phyloP scores from a whole-genome alignment of 2,329 filamentous ascomycete species.

The Phialocephala sp. region DNA sequence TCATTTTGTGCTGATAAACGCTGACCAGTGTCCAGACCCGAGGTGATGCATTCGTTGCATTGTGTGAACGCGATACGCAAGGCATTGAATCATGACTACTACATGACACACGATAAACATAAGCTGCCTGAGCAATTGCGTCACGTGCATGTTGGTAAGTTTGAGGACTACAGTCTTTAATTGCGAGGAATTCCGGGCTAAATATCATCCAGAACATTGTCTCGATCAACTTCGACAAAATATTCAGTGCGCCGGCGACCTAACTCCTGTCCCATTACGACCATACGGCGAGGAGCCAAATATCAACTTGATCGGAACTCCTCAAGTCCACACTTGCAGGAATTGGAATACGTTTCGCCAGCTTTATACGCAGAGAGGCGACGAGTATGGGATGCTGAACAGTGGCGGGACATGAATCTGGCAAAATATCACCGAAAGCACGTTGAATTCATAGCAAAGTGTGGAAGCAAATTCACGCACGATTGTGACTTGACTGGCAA shows the following conservation, averaged over 20 bases:
- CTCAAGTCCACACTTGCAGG: slow-evolving; percentile 30
- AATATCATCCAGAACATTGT: slow-evolving; percentile 27
- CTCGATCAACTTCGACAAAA: slow-evolving; percentile 32
- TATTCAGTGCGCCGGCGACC: slow-evolving; percentile 30
- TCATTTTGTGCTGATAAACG: slow-evolving; percentile 8
- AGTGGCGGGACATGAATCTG: slow-evolving; percentile 14
- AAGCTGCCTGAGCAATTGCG: slow-evolving; percentile 20
- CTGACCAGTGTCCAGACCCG: slow-evolving; percentile 16
- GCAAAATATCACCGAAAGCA: neutral
- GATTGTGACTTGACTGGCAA: neutral
- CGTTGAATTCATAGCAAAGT: neutral
- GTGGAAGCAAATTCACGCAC: neutral
- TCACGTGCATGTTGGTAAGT: slow-evolving; percentile 24
- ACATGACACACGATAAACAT: slow-evolving; percentile 21
- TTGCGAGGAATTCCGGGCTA: neutral
- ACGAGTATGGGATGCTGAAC: slow-evolving; percentile 16
- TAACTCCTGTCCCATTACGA: slow-evolving; percentile 25
- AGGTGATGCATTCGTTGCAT: slow-evolving; percentile 35
- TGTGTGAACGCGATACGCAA: slow-evolving; percentile 31
- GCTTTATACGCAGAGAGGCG: slow-evolving; percentile 32
- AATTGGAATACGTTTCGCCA: slow-evolving; percentile 25
- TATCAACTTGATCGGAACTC: slow-evolving; percentile 25
- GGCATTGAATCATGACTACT: slow-evolving; percentile 28
- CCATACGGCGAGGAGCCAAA: slow-evolving; percentile 23
- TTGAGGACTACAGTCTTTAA: neutral